Conservation (phyloP, 352 stramenopile species). For the Globisporangium cylindrosporum region DNA sequence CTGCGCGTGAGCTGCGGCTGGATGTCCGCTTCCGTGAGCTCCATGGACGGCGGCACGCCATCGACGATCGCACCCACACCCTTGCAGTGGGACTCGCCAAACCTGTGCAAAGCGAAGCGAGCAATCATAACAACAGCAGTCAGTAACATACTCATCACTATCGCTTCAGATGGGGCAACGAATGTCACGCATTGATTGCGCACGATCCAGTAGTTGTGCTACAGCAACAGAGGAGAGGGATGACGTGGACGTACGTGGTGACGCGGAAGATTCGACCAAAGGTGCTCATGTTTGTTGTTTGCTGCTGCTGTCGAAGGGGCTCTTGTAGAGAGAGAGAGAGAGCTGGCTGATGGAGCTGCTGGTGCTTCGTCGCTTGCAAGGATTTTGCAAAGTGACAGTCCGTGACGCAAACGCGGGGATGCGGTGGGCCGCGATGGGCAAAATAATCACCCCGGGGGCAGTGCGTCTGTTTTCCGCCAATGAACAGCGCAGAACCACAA, state of each 20-base stretch:
- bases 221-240: background rate
- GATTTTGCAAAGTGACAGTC: slow-evolving; percentile 10
- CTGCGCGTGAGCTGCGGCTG: slow-evolving; percentile 97
- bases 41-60: slow-evolving; percentile 95
- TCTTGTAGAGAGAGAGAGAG: background rate
- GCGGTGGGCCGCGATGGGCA: background rate
- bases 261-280: slow-evolving; percentile 98
- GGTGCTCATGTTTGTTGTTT: slow-evolving; percentile 61
- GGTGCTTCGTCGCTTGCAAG: slow-evolving; percentile 6
- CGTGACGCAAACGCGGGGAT: background rate
- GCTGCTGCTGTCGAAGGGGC: background rate
- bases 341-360: background rate
- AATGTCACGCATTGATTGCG: background rate
- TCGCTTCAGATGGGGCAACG: background rate
- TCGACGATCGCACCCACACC: slow-evolving; percentile 97
- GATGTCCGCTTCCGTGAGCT: slow-evolving; percentile 94
- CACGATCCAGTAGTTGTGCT: background rate
- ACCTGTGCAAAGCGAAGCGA: slow-evolving; percentile 38
- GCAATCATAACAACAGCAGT: background rate
- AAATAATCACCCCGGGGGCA: background rate
- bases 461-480: background rate
- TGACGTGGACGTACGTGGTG: slow-evolving; percentile 76
- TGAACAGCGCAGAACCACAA: slow-evolving; percentile 8
- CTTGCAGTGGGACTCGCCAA: slow-evolving; percentile 98
- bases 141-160: background rate